Base-by-base conservation (phyloP, 495 filamentous ascomycete species). In the Annulohypoxylon moriforme region DNA sequence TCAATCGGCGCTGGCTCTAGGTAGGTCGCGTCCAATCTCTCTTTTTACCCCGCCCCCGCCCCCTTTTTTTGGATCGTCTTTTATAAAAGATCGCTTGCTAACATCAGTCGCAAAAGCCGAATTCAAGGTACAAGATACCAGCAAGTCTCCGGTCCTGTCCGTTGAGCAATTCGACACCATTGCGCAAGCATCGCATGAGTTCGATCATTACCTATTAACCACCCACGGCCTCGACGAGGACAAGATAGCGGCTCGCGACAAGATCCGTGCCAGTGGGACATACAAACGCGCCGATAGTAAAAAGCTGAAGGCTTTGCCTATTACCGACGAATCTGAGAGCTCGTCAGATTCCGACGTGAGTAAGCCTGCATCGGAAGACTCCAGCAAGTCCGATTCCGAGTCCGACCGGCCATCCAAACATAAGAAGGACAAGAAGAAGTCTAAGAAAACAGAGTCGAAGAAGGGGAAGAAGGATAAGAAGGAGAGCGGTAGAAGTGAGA, bases 1-100 rank as follows among this genome's bases (percentile, higher is more conserved):
- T 60, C 78, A 83, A 58, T 84, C 75, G 0, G 84, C 80, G 14
- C 27, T 80, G 10, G 79, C 81, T 0, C 76, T 84, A 50, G 40
- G 40, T 44, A 44, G 16, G 16, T 9, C n/a, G 6, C n/a, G 8
- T 44, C 7, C n/a, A n/a, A 8, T 8, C 4, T 44, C 20, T 13
- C 6, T 44, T 44, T 20, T 13, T 20, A 8, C 33, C 10, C 33
- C 33, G 33, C 33, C 33, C 10, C 33, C 33, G 33, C 33, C 33
- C 33, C 33, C 10, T 38, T 42, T 16, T 16, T 42, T 42, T 44
- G 40, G 20, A 20, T 18, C 6, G 2, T 4, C 14, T 14, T n/a
- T 14, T 38, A 14, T 38, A 38, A 13, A 42, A 13, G 3, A 20
- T 6, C 2, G 5, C 20, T 22, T 49, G 8, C 46, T 49, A 20